These are phyloP conservation scores for Podila minutissima DNA, from an alignment of 192 early-diverging fungal genomes.

Conservation along the genomic window DNA sequence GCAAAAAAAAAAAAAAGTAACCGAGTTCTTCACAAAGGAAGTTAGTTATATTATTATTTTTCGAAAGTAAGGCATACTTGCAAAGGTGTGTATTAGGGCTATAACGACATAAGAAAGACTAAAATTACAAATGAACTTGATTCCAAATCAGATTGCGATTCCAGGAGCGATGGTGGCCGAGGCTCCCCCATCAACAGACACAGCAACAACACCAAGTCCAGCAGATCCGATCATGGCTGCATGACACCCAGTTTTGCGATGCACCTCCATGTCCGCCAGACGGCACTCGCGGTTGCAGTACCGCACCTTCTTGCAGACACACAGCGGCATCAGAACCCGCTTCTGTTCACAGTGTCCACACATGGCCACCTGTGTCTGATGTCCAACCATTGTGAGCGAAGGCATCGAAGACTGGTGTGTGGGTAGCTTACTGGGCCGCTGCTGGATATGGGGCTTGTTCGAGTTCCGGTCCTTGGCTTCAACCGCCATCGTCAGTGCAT, in stretches of 20 bases:
- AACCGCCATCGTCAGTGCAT: not conserved
- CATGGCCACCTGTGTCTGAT: conserved; percentile 22
- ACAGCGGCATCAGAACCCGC: conserved; percentile 35
- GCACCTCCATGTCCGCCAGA: conserved; percentile 26
- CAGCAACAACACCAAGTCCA: too few relatives aligned
- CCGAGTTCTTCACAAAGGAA: too few relatives aligned
- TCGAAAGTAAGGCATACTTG: too few relatives aligned
- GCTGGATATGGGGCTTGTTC: conserved; percentile 1
- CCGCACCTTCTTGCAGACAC: conserved; percentile 44
- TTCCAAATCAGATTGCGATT: too few relatives aligned
- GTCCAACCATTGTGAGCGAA: conserved; percentile 29
- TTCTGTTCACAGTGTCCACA: conserved; percentile 35
- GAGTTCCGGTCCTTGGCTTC: conserved; percentile 4
- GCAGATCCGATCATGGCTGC: conserved; percentile 9
- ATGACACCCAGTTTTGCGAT: conserved; percentile 31
- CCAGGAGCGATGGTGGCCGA: too few relatives aligned
- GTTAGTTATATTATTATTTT: too few relatives aligned
- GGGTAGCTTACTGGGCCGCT: not conserved
- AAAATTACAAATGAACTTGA: too few relatives aligned
- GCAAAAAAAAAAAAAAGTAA: too few relatives aligned
- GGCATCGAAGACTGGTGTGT: not conserved
- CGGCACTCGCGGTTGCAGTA: conserved; percentile 43
- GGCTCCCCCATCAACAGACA: too few relatives aligned
- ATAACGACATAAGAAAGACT: too few relatives aligned
- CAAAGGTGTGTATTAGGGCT: too few relatives aligned